These are phyloP conservation scores for Aspergillus texensis DNA, from an alignment of 2,329 filamentous ascomycete genomes.

Conservation along the genomic window DNA sequence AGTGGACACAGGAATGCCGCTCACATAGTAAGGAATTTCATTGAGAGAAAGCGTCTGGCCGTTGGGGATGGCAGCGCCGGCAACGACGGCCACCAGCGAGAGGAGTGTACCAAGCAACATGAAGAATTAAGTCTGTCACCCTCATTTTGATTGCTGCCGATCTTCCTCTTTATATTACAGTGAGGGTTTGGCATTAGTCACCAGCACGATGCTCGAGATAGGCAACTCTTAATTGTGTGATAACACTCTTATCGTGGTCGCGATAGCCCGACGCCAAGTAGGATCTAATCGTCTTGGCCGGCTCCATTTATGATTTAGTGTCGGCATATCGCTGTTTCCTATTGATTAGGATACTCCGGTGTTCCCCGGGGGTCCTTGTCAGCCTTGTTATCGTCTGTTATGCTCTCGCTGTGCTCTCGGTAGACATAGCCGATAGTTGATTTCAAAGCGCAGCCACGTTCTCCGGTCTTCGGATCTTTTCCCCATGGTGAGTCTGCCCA, in stretches of 20 bases:
- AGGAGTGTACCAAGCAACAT: slow-evolving; percentile 6
- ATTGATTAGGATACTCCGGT: not conserved
- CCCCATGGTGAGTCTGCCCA: not conserved
- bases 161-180: not conserved
- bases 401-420: not conserved
- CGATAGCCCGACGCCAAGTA: slow-evolving; percentile 5
- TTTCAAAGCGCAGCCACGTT: not conserved
- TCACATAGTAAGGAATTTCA: slow-evolving; percentile 36
- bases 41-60: slow-evolving; percentile 20
- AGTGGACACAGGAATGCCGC: slow-evolving; percentile 20
- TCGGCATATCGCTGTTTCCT: not conserved
- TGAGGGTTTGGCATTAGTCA: not conserved
- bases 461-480: not conserved
- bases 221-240: not conserved
- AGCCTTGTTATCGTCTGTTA: not conserved
- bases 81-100: slow-evolving; percentile 2
- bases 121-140: not conserved
- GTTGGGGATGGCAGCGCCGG: slow-evolving; percentile 7
- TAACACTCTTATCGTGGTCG: slow-evolving; percentile 1
- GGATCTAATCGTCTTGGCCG: not conserved
- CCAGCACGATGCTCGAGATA: not conserved
- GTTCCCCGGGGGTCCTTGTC: not conserved
- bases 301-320: not conserved
- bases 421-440: not conserved
- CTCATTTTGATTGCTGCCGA: not conserved